These are phyloP conservation scores for Arachis stenosperma DNA, from an alignment of 306 rosid genomes.

Conservation along the genomic window DNA sequence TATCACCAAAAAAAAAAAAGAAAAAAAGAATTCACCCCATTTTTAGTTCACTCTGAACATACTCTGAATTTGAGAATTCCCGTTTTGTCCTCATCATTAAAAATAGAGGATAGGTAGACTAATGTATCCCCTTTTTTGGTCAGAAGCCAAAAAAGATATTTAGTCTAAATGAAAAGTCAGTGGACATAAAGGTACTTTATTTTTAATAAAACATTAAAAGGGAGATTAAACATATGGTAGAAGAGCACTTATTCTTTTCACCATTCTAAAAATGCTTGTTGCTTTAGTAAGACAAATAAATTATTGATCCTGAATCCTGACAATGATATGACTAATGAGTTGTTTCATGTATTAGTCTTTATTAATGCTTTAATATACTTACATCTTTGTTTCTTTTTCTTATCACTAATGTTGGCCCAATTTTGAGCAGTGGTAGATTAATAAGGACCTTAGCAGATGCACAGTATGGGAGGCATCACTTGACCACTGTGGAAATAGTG, in stretches of 20 bases:
- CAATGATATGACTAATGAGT: constrained; percentile 11
- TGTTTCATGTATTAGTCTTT: constrained; percentile 20
- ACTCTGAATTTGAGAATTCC: too few relatives aligned
- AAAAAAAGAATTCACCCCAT: too few relatives aligned
- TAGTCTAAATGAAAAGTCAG: neutral
- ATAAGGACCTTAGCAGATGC: constrained; percentile 82
- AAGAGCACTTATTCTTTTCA: neutral
- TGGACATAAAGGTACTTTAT: constrained; percentile 10
- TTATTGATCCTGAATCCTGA: neutral
- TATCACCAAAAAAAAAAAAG: too few relatives aligned
- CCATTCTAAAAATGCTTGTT: neutral
- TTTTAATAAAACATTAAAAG: too few relatives aligned
- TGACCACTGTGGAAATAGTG: constrained; percentile 84
- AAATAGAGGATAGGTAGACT: too few relatives aligned
- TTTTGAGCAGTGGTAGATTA: constrained; percentile 76
- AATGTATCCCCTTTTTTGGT: too few relatives aligned
- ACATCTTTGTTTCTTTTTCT: neutral
- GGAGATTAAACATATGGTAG: neutral
- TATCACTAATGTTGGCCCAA: constrained; percentile 26
- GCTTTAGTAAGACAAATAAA: constrained; percentile 30
- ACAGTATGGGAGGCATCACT: constrained; percentile 73
- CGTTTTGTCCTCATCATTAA: too few relatives aligned
- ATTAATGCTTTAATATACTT: neutral
- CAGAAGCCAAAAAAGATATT: too few relatives aligned
- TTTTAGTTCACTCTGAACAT: too few relatives aligned